Evolutionary conservation across 2,329 filamentous ascomycete genomes (phyloP).

Genomic region (Fragosphaeria purpurea): DNA sequence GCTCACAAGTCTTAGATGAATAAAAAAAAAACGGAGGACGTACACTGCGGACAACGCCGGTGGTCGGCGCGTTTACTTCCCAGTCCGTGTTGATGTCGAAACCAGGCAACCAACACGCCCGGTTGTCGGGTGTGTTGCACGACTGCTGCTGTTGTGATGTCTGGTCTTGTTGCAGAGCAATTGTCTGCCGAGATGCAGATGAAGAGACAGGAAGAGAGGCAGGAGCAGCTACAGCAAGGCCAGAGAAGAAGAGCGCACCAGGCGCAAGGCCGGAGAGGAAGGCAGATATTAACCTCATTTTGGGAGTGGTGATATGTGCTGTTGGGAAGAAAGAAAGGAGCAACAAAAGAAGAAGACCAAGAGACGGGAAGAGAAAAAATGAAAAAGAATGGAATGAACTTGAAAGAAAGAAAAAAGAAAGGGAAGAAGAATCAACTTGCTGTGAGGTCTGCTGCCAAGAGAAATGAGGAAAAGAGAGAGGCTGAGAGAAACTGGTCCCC

Average conservation of each 20-base stretch:
- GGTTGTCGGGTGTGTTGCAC: constrained; percentile 9
- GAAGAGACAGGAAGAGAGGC: background rate
- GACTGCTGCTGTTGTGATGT: background rate
- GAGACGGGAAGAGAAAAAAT: background rate
- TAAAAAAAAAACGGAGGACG: background rate
- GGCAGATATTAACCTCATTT: constrained; percentile 5
- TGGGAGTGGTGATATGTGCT: background rate
- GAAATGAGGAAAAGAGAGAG: background rate
- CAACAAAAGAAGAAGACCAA: background rate
- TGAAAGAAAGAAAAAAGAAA: no score
- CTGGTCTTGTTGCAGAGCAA: background rate
- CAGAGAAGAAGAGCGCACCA: background rate
- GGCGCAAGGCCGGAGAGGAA: constrained; percentile 3
- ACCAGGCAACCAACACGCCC: constrained; percentile 10
- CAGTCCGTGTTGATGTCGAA: constrained; percentile 14
- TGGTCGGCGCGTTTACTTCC: constrained; percentile 7
- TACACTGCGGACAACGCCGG: constrained; percentile 9
- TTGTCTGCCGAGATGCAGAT: background rate
- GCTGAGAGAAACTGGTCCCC: background rate
- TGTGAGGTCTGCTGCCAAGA: background rate
- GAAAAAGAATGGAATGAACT: background rate
- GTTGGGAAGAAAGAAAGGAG: no score
- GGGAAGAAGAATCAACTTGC: background rate
- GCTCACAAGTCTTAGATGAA: no score
- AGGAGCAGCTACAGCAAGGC: constrained; percentile 6